A percentile compares a stretch with the other conserved stretches of the same genome.
These are phyloP conservation scores for Penicillium lagena DNA, from an alignment of 495 filamentous ascomycete genomes.

Conservation along the genomic window DNA sequence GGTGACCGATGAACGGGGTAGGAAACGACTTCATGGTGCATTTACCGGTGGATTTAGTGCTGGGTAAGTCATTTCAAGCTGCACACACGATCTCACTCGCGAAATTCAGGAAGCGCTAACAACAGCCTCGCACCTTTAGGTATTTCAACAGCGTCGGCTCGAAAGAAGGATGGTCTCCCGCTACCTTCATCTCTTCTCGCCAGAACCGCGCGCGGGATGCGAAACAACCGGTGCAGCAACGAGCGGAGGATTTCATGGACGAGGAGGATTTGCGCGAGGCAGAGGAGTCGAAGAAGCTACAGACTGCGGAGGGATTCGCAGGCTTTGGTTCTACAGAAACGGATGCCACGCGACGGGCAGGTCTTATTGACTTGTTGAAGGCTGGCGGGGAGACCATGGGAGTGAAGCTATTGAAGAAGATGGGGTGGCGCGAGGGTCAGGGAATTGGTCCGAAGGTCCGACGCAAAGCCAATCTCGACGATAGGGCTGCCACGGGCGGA, in stretches of 20 bases:
- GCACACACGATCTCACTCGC: too few species aligned
- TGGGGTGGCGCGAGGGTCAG: conserved; percentile 96
- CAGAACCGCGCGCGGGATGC: conserved; percentile 68
- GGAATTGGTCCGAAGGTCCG: conserved; percentile 87
- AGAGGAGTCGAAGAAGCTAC: conserved; percentile 65
- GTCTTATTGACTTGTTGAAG: conserved; percentile 71
- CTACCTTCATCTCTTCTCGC: conserved; percentile 87
- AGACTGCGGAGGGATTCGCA: conserved; percentile 66
- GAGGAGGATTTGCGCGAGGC: conserved; percentile 91
- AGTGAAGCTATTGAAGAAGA: conserved; percentile 76
- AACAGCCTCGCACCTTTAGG: conserved; percentile 33
- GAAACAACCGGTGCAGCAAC: conserved; percentile 46
- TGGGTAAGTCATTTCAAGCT: conserved; percentile 51
- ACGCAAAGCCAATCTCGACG: conserved; percentile 64
- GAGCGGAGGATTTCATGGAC: conserved; percentile 94
- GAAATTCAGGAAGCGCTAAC: conserved; percentile 12
- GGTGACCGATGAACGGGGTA: conserved; percentile 86
- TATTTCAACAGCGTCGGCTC: conserved; percentile 98
- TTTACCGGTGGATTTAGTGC: conserved; percentile 97
- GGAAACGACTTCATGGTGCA: conserved; percentile 89
- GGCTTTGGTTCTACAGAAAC: conserved; percentile 66
- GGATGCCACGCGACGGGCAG: conserved; percentile 45
- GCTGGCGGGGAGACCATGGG: conserved; percentile 82
- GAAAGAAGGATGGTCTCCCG: conserved; percentile 95
- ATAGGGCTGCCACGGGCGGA: conserved; percentile 25